Percentiles rank a stretch among this genome's conserved stretches.
phyloP scores from a whole-genome alignment of 1,139 yeast genomes.

The Keqinozyma sinolaborantium region DNA sequence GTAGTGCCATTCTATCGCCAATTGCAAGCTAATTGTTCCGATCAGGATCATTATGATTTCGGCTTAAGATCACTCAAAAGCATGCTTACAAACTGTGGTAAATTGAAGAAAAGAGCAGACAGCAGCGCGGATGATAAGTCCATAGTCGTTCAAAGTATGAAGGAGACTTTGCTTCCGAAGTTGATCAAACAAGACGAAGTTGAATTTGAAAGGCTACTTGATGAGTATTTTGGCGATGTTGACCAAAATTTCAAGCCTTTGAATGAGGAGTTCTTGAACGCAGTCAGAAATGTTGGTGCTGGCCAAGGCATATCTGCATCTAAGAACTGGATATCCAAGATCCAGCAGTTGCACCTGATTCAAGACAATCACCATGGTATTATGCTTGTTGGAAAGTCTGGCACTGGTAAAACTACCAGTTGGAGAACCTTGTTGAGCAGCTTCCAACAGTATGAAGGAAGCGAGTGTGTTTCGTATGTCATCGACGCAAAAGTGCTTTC shows the following conservation, averaged over 20 bases:
- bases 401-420: conserved; percentile 67
- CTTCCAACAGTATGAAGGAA: conserved; percentile 28
- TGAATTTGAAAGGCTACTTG: conserved; percentile 28
- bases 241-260: conserved; percentile 4
- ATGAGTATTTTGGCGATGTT: conserved; percentile 21
- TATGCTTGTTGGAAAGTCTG: conserved; percentile 77
- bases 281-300: conserved; percentile 14
- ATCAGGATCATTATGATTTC: conserved; percentile 82
- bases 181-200: conserved; percentile 50
- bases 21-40: conserved; percentile 36
- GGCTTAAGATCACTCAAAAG: conserved; percentile 80
- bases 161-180: conserved; percentile 64
- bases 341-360: conserved; percentile 59
- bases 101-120: conserved; percentile 20
- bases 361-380: conserved; percentile 74
- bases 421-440: conserved; percentile 50
- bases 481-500: conserved; percentile 76
- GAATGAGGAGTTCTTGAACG: conserved; percentile 10
- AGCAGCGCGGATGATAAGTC: conserved; percentile 25
- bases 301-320: conserved; percentile 21
- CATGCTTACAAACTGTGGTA: conserved; percentile 59
- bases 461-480: conserved; percentile 38
- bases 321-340: conserved; percentile 51
- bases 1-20: conserved; percentile 57
- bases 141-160: conserved; percentile 51